phyloP scores from a whole-genome alignment of 2,329 filamentous ascomycete species.

The Plenodomus lindquistii region DNA sequence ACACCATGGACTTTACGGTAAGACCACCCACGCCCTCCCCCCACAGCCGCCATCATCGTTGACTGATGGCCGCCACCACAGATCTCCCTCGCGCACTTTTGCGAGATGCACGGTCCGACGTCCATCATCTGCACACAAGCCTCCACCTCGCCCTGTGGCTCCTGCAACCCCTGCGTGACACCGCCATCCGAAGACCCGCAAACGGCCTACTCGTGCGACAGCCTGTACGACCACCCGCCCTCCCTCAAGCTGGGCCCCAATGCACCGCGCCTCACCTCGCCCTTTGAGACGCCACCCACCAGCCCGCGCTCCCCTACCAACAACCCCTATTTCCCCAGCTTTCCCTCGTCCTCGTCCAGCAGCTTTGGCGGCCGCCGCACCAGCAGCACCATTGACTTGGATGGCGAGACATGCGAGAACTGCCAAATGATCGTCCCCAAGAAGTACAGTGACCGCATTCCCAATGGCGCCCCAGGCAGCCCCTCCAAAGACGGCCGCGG shows the following conservation, averaged over 20 bases:
- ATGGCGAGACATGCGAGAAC: constrained; percentile 60
- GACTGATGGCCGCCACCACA: constrained; percentile 32
- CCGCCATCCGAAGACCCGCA: constrained; percentile 45
- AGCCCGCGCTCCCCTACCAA: constrained; percentile 45
- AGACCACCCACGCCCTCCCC: constrained; percentile 23
- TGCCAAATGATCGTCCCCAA: constrained; percentile 61
- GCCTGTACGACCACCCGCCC: constrained; percentile 39
- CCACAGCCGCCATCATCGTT: constrained; percentile 11
- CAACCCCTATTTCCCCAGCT: constrained; percentile 57
- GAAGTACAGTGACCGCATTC: constrained; percentile 57
- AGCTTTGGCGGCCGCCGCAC: constrained; percentile 37
- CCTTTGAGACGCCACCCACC: constrained; percentile 48
- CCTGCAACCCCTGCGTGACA: constrained; percentile 55
- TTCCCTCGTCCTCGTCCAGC: constrained; percentile 34
- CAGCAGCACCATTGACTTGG: constrained; percentile 47
- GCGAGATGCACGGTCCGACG: constrained; percentile 65
- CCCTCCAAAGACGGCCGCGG: constrained; percentile 53
- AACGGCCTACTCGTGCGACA: constrained; percentile 36
- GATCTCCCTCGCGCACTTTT: constrained; percentile 66
- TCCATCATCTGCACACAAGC: constrained; percentile 66
- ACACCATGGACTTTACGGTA: constrained; percentile 48
- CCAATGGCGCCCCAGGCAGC: constrained; percentile 57
- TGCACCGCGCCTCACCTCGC: constrained; percentile 39
- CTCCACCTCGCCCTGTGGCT: constrained; percentile 57
- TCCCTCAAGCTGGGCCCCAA: constrained; percentile 39